A percentile compares a stretch with the other conserved stretches of the same genome.
Conservation (phyloP, 768 basidiomycete genomes). For the Tremella yokohamensis region DNA sequence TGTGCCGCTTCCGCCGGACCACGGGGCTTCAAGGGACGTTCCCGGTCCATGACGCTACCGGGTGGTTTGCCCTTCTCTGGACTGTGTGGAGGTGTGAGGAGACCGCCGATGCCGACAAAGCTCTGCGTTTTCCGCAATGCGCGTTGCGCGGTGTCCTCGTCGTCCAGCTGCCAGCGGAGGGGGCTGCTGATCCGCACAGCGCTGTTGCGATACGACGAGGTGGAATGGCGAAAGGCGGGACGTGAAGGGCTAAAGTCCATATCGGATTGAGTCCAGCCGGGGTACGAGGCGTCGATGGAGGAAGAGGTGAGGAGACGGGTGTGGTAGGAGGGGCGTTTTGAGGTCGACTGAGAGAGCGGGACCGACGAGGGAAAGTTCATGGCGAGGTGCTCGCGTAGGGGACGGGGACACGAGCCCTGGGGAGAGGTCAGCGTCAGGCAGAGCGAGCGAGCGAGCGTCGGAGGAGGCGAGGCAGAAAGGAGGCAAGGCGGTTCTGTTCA, state of each 20-base stretch:
- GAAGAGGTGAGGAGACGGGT: conserved; percentile 18
- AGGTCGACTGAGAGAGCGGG: conserved; percentile 24
- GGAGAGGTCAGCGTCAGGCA: not conserved
- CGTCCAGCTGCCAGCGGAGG: conserved; percentile 43
- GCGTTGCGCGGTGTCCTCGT: conserved; percentile 19
- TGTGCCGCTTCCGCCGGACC: conserved; percentile 5
- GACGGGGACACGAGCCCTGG: conserved; percentile 30
- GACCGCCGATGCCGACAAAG: conserved; percentile 28
- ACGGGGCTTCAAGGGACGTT: conserved; percentile 19
- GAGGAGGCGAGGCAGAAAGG: not conserved
- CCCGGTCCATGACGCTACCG: conserved; percentile 23
- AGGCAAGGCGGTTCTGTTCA: not conserved
- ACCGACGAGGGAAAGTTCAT: conserved; percentile 43
- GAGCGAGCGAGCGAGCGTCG: not conserved
- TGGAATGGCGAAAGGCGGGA: conserved; percentile 21
- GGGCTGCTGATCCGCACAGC: conserved; percentile 43
- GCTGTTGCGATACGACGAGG: conserved; percentile 29
- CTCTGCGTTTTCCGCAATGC: conserved; percentile 17
- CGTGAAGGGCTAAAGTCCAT: conserved; percentile 7
- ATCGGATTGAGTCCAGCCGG: not conserved
- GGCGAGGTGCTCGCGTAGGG: conserved; percentile 44
- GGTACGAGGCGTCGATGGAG: not conserved
- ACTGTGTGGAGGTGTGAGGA: conserved; percentile 31
- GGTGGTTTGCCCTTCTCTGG: conserved; percentile 14
- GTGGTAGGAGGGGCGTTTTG: conserved; percentile 29